These are phyloP conservation scores for Oidiodendron maius DNA, from an alignment of 495 filamentous ascomycete genomes.

Conservation along the genomic window DNA sequence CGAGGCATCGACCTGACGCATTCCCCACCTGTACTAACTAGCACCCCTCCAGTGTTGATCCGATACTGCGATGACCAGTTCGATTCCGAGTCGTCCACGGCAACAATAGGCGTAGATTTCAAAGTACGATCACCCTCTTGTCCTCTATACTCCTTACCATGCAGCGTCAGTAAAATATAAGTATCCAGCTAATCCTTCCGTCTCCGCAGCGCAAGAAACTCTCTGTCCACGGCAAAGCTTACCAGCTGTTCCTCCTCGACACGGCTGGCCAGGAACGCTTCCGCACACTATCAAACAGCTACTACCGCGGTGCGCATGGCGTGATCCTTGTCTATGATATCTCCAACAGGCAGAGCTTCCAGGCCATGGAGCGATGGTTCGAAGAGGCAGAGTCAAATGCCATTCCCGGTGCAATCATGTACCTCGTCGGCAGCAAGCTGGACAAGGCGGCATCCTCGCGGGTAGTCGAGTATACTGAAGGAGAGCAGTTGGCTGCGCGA, in stretches of 20 bases:
- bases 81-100: constrained; percentile 48
- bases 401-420: constrained; percentile 43
- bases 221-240: constrained; percentile 46
- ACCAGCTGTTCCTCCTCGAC: constrained; percentile 52
- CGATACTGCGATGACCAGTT: constrained; percentile 55
- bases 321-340: constrained; percentile 58
- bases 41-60: constrained; percentile 27
- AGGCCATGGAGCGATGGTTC: constrained; percentile 53
- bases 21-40: background rate
- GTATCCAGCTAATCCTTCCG: too few species aligned
- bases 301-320: constrained; percentile 56
- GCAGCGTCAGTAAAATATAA: background rate
- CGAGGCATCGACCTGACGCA: constrained; percentile 14
- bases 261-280: constrained; percentile 55
- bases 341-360: constrained; percentile 46
- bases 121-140: constrained; percentile 32
- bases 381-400: constrained; percentile 50
- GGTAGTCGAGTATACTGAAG: constrained; percentile 40
- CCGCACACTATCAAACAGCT: constrained; percentile 53
- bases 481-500: constrained; percentile 39
- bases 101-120: constrained; percentile 58
- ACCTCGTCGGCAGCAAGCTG: constrained; percentile 51
- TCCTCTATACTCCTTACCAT: background rate
- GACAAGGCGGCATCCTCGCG: constrained; percentile 41
- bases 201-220: constrained; percentile 22